These are phyloP conservation scores for Diplogelasinospora grovesii DNA, from an alignment of 495 filamentous ascomycete species.

Conservation along the genomic window DNA sequence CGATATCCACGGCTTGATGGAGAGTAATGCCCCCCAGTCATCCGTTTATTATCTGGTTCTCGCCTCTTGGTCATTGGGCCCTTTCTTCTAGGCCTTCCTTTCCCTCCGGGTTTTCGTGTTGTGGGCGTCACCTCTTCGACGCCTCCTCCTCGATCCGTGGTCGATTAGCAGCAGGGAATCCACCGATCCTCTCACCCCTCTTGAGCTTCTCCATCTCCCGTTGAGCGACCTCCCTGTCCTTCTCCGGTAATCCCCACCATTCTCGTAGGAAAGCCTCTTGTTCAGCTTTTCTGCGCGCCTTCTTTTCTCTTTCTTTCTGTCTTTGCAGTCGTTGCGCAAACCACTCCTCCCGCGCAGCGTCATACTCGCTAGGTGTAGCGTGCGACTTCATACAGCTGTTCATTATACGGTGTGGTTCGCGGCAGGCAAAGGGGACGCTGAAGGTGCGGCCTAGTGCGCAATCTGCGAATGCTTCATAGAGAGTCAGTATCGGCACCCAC, in stretches of 20 bases:
- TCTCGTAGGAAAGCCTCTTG: constrained; percentile 53
- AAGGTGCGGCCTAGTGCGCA: constrained; percentile 83
- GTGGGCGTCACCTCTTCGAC: too few species aligned
- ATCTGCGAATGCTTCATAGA: constrained; percentile 65
- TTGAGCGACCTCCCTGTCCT: constrained; percentile 35
- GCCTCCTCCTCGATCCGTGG: constrained; percentile 9
- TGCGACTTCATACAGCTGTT: constrained; percentile 86
- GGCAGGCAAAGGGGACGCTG: constrained; percentile 78
- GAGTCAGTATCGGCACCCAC: too few species aligned
- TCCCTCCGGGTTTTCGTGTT: too few species aligned
- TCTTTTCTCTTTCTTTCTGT: constrained; percentile 53
- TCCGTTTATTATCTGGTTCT: too few species aligned
- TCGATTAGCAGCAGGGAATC: constrained; percentile 19
- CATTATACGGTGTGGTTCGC: constrained; percentile 71
- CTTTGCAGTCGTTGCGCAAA: constrained; percentile 67
- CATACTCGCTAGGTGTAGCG: constrained; percentile 77
- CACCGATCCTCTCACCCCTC: constrained; percentile 32
- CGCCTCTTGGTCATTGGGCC: too few species aligned
- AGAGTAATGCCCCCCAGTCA: too few species aligned
- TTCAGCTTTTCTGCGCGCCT: constrained; percentile 46
- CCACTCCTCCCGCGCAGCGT: constrained; percentile 90
- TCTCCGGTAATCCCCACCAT: constrained; percentile 53
- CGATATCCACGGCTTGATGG: too few species aligned
- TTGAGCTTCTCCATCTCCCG: constrained; percentile 33
- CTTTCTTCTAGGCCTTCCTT: too few species aligned